phyloP scores from a whole-genome alignment of 306 rosid genomes.

The Purshia tridentata region DNA sequence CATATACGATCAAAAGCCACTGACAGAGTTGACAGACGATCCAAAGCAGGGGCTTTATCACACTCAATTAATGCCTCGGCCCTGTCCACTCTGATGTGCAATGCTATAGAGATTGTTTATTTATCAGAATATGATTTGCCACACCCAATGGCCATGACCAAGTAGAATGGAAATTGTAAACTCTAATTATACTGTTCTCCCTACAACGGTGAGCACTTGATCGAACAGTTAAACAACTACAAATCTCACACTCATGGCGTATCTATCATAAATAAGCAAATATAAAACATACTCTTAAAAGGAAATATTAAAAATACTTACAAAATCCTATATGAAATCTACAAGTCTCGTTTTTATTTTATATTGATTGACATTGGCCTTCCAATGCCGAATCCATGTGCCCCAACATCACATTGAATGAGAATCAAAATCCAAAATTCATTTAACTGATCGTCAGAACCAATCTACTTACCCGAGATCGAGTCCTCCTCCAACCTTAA shows the following conservation, averaged over 20 bases:
- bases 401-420: too few species aligned
- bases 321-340: neutral
- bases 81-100: neutral
- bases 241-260: constrained; percentile 2
- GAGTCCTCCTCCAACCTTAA: neutral
- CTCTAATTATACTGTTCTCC: neutral
- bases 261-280: neutral
- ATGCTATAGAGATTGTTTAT: too few species aligned
- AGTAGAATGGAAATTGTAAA: neutral
- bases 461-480: constrained; percentile 17
- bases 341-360: neutral
- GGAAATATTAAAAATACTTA: neutral
- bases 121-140: neutral
- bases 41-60: neutral
- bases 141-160: neutral
- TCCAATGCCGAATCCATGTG: constrained; percentile 6
- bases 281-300: neutral
- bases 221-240: neutral
- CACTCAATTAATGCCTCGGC: neutral
- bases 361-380: neutral
- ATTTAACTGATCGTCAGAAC: neutral
- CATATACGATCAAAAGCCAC: neutral
- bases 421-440: neutral
- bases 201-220: neutral
- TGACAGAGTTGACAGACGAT: neutral